A percentile compares a stretch with the other conserved stretches of the same genome.
phyloP scores from a whole-genome alignment of 2,329 filamentous ascomycete species.

The Pseudogymnoascus sp. region DNA sequence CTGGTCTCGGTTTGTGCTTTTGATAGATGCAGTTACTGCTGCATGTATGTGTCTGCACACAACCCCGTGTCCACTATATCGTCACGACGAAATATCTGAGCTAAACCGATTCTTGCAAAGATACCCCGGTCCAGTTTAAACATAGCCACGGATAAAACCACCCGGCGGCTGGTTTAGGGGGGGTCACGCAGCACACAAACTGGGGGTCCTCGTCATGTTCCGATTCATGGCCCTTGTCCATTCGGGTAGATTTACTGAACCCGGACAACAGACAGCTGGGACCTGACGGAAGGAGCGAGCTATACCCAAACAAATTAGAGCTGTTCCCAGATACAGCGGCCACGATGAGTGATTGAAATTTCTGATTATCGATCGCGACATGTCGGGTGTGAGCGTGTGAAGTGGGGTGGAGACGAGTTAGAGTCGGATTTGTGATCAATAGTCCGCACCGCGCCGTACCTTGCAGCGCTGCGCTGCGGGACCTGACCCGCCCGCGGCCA shows the following conservation, averaged over 20 bases:
- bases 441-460: slow-evolving; percentile 5
- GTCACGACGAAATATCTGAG: not conserved
- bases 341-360: not conserved
- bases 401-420: not conserved
- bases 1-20: not conserved
- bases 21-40: not conserved
- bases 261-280: slow-evolving; percentile 1
- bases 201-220: not conserved
- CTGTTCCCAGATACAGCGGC: not conserved
- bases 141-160: not conserved
- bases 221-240: not conserved
- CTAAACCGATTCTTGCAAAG: slow-evolving; percentile 1
- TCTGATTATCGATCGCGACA: slow-evolving; percentile 2
- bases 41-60: not conserved
- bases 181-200: slow-evolving; percentile 3
- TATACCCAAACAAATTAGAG: not conserved
- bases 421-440: slow-evolving; percentile 1
- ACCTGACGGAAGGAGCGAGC: not conserved
- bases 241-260: slow-evolving; percentile 8
- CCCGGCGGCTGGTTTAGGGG: not conserved
- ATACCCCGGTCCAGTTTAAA: not conserved
- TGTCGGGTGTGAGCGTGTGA: not conserved
- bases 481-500: slow-evolving; percentile 4
- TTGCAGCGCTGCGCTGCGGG: slow-evolving; percentile 1
- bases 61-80: not conserved